A percentile compares a stretch with the other conserved stretches of the same genome.
Evolutionary conservation across 2,329 filamentous ascomycete species (phyloP).

Genomic region (Pseudogymnoascus sp.): DNA sequence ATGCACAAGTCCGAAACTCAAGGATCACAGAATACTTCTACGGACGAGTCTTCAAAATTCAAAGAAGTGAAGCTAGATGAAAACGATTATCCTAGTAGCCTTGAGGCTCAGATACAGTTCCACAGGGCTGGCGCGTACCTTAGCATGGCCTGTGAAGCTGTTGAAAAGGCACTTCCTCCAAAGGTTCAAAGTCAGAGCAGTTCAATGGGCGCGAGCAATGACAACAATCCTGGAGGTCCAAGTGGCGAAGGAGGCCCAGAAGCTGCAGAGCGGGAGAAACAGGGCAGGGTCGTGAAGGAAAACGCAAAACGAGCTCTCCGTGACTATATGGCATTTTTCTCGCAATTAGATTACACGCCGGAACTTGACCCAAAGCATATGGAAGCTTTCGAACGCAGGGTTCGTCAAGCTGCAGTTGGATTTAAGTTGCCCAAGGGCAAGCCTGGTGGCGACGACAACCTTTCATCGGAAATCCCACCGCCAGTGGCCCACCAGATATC

Average conservation of each 20-base stretch:
- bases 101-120: conserved; percentile 69
- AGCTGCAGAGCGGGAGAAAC: conserved; percentile 41
- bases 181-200: conserved; percentile 11
- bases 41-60: conserved; percentile 30
- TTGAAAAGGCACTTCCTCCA: conserved; percentile 46
- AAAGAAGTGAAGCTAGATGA: conserved; percentile 46
- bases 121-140: conserved; percentile 68
- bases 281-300: conserved; percentile 61
- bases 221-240: conserved; percentile 20
- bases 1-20: conserved; percentile 32
- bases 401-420: conserved; percentile 49
- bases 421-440: conserved; percentile 35
- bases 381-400: conserved; percentile 46
- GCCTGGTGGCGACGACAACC: conserved; percentile 23
- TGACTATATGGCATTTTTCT: conserved; percentile 67
- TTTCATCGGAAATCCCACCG: conserved; percentile 34
- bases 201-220: conserved; percentile 15
- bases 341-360: conserved; percentile 71
- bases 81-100: conserved; percentile 64
- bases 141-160: conserved; percentile 59
- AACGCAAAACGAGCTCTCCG: conserved; percentile 70
- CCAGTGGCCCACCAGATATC: conserved; percentile 48
- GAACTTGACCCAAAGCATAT: conserved; percentile 29
- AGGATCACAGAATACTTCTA: conserved; percentile 40
- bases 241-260: conserved; percentile 14